Conservation (phyloP, 2,329 filamentous ascomycete species). For the Penicillium verrucosum region DNA sequence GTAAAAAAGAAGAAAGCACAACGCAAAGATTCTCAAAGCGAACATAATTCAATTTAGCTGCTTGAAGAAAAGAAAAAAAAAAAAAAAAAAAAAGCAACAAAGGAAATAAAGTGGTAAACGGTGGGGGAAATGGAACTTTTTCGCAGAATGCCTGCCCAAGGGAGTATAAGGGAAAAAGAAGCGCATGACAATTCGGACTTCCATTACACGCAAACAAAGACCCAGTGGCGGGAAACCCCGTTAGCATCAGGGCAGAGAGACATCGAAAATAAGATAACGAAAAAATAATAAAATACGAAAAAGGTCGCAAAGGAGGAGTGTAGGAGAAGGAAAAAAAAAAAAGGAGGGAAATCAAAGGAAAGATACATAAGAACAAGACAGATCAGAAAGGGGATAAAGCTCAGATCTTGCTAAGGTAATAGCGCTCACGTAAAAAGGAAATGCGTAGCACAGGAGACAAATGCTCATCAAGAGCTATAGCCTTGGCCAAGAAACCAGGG, state of each 20-base stretch:
- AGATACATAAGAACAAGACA: slow-evolving; percentile 22
- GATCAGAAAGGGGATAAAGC: slow-evolving; percentile 17
- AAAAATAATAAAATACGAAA: slow-evolving; percentile 10
- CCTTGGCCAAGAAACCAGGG: slow-evolving; percentile 32
- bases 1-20: slow-evolving; percentile 24
- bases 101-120: slow-evolving; percentile 10
- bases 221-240: slow-evolving; percentile 25
- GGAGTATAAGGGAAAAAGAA: slow-evolving; percentile 34
- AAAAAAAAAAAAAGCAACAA: slow-evolving; percentile 9
- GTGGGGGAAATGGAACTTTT: slow-evolving; percentile 41
- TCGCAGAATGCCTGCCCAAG: slow-evolving; percentile 46
- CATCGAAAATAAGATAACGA: slow-evolving; percentile 10
- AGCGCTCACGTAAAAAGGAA: slow-evolving; percentile 41
- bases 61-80: slow-evolving; percentile 27
- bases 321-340: slow-evolving; percentile 3
- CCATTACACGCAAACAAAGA: slow-evolving; percentile 38
- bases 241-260: slow-evolving; percentile 18
- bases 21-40: slow-evolving; percentile 33
- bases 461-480: slow-evolving; percentile 46
- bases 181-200: slow-evolving; percentile 37
- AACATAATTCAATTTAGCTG: slow-evolving; percentile 41
- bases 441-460: slow-evolving; percentile 42
- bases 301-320: neutral
- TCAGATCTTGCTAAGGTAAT: slow-evolving; percentile 39
- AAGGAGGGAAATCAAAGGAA: slow-evolving; percentile 10